phyloP scores from a whole-genome alignment of 192 early-diverging fungal species.

The Umbelopsis sp. region DNA sequence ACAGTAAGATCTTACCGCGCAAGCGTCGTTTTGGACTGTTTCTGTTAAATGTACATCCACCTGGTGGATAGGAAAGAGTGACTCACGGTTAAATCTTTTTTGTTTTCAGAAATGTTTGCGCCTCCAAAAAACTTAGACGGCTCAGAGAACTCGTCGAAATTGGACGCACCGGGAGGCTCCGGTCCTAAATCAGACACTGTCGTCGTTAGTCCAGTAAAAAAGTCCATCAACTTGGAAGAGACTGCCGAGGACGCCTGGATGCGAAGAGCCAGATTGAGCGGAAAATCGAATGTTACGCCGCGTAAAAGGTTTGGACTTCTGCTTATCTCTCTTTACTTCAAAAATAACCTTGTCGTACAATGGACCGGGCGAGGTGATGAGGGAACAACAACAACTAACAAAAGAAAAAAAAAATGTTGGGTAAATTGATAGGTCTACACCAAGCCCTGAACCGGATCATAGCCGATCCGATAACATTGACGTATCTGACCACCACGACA shows the following conservation, averaged over 20 bases:
- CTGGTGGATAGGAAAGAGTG: too few relatives aligned
- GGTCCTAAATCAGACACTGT: background rate
- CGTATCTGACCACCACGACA: background rate
- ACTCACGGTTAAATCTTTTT: background rate
- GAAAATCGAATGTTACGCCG: constrained; percentile 22
- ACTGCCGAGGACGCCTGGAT: constrained; percentile 74
- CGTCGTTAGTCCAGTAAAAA: background rate
- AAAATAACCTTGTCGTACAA: background rate
- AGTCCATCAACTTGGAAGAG: constrained; percentile 44
- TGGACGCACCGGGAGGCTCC: background rate
- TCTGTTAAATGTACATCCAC: too few relatives aligned
- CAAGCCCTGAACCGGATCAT: background rate
- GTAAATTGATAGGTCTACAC: constrained; percentile 16
- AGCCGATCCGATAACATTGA: background rate
- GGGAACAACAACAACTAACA: too few relatives aligned
- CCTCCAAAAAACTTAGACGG: constrained; percentile 33
- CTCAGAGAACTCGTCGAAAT: background rate
- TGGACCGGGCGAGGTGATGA: too few relatives aligned
- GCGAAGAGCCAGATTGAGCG: constrained; percentile 53
- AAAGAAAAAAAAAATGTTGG: too few relatives aligned
- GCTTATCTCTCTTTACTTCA: background rate
- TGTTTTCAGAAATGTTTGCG: constrained; percentile 30
- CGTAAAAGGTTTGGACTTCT: constrained; percentile 12
- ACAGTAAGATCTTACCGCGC: background rate
- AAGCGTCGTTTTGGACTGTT: too few relatives aligned